These are phyloP conservation scores for Solanum hybrid DNA, from an alignment of 305 asterid genomes.

Conservation along the genomic window DNA sequence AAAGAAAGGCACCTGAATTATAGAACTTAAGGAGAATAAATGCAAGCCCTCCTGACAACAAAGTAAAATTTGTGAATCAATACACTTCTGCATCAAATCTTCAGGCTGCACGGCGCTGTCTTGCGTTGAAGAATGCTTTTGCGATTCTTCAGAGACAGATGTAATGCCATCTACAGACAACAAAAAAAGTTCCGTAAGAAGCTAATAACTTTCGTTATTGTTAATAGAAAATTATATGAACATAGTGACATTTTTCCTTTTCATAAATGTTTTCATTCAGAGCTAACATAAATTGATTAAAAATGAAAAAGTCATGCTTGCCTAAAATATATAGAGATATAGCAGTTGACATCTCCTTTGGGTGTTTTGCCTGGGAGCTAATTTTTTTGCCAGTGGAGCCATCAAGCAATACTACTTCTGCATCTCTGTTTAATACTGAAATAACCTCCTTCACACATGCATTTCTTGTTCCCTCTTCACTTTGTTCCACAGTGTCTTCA, in stretches of 20 bases:
- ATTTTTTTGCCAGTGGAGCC: constrained; percentile 45
- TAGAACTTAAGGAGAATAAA: constrained; percentile 41
- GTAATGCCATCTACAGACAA: constrained; percentile 40
- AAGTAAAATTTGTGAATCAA: constrained; percentile 50
- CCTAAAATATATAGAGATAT: constrained; percentile 65
- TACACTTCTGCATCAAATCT: constrained; percentile 17
- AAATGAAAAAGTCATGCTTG: constrained; percentile 23
- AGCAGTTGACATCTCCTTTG: constrained; percentile 52
- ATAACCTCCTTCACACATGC: constrained; percentile 42
- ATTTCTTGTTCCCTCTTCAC: constrained; percentile 33
- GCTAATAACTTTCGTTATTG: neutral
- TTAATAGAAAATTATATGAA: neutral
- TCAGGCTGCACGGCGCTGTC: constrained; percentile 20
- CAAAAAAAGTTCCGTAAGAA: constrained; percentile 9
- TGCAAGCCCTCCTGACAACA: constrained; percentile 67
- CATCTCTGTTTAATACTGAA: constrained; percentile 58
- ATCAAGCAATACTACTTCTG: constrained; percentile 51
- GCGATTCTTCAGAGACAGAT: constrained; percentile 31
- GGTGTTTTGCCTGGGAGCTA: constrained; percentile 36
- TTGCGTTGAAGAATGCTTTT: constrained; percentile 23
- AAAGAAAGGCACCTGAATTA: constrained; percentile 49
- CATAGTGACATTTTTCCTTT: neutral
- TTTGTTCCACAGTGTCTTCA: constrained; percentile 21
- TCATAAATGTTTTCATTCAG: neutral
- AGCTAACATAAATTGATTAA: neutral